Conservation (phyloP, 495 filamentous ascomycete species). For the Recurvomyces mirabilis region DNA sequence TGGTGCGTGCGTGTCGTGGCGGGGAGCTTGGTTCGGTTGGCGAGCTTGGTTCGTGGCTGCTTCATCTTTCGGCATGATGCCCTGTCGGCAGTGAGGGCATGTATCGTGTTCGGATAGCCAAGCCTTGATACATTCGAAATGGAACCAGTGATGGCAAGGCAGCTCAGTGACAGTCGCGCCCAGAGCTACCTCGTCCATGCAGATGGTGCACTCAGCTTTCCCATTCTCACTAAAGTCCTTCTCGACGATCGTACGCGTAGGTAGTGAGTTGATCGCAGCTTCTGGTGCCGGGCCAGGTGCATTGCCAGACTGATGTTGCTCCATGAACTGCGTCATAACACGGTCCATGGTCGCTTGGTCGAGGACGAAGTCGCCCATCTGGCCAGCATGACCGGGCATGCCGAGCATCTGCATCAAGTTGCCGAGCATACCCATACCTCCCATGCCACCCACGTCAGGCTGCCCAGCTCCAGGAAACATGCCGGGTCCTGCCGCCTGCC, state of each 20-base stretch:
- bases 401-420: constrained; percentile 16
- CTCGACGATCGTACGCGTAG: constrained; percentile 51
- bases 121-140: constrained; percentile 59
- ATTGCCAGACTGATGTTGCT: constrained; percentile 59
- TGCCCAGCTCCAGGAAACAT: neutral
- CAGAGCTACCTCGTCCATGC: constrained; percentile 73
- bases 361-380: constrained; percentile 77
- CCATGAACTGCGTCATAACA: constrained; percentile 79
- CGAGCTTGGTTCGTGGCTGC: neutral
- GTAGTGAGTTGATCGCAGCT: constrained; percentile 60
- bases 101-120: constrained; percentile 86
- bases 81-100: constrained; percentile 74
- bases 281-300: constrained; percentile 74
- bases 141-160: constrained; percentile 90
- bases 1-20: constrained; percentile 11
- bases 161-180: constrained; percentile 67
- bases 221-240: constrained; percentile 53
- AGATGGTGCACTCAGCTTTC: constrained; percentile 78
- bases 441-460: constrained; percentile 1
- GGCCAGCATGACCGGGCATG: constrained; percentile 30
- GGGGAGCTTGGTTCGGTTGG: constrained; percentile 8
- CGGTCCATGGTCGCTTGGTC: constrained; percentile 83
- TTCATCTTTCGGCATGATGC: constrained; percentile 39
- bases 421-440: neutral
- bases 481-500: neutral